Evolutionary conservation across 164 flowering plant species (phyloP), one percentile per base, ranked within the genome.

Genomic region (Litsea cubeba): DNA sequence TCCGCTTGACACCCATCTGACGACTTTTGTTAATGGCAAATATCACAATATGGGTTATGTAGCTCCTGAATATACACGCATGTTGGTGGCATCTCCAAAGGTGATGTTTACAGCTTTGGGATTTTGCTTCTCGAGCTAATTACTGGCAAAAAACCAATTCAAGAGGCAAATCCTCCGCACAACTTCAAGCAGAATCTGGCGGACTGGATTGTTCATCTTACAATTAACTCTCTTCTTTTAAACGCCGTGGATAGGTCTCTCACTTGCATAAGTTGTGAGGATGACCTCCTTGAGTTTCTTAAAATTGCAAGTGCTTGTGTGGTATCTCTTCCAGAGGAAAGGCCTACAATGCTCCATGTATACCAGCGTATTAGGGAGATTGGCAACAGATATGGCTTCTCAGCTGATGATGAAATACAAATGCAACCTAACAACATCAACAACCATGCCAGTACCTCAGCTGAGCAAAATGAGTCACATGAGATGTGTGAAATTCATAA

Each of bases 61-160:
- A 28, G 96, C 92, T 69, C 96, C 92, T 0, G 96, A 91, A 78
- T 91, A 87, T 72, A 35, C 87, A 18, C 80, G 77, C 26, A 74
- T 76, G 24, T 65, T 74, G 49, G 74, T 71, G 3, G 80, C 77
- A 1, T 74, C 77, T 54, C 77, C 68, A 18, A 78, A 78, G 76
- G 80, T 12, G 81, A 79, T 72, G 76, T 79, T 18, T 75, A 79
- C n/a, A 72, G 78, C 69, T 79, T 79, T 64, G 78, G 81, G 18
- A 65, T 35, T 28, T 10, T 79, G 11, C 70, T 79, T 25, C 78
- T 79, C 12, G 78, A 75, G 67, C 62, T 79, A 58, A 70, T 75
- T 28, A 72, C 78, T 18, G 78, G 81, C 20, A 73, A 79, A 69
- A 64, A 18, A 35, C 62, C 81, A 54, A 79, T 66, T 40, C 72